phyloP scores from a whole-genome alignment of 1,139 yeast species.

The Magnusiomyces tetraspermus region DNA sequence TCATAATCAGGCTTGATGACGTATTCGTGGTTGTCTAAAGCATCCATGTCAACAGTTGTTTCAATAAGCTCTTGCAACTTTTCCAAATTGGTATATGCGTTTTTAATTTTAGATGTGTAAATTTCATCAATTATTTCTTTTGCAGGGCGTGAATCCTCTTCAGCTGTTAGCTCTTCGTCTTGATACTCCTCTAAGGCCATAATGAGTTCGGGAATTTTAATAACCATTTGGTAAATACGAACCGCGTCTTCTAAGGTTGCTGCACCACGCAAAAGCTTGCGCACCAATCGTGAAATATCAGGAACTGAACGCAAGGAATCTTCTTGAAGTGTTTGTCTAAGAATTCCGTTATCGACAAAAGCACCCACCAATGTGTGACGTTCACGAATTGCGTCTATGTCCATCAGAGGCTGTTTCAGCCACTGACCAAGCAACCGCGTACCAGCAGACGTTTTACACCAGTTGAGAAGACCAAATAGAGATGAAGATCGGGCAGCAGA shows the following conservation, averaged over 20 bases:
- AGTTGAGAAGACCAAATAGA: slow-evolving; percentile 71
- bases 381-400: slow-evolving; percentile 45
- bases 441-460: slow-evolving; percentile 82
- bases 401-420: slow-evolving; percentile 89
- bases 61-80: slow-evolving; percentile 82
- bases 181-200: slow-evolving; percentile 39
- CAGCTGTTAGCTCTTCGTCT: no score
- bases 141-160: slow-evolving; percentile 30
- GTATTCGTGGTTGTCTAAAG: slow-evolving; percentile 69
- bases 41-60: slow-evolving; percentile 79
- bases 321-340: slow-evolving; percentile 55
- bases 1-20: slow-evolving; percentile 87
- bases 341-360: slow-evolving; percentile 55
- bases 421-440: slow-evolving; percentile 79
- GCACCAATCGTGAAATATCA: slow-evolving; percentile 65
- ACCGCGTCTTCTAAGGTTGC: slow-evolving; percentile 77
- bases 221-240: slow-evolving; percentile 72
- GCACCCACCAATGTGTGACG: slow-evolving; percentile 68
- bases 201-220: slow-evolving; percentile 59
- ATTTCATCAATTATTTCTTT: slow-evolving; percentile 31
- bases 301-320: slow-evolving; percentile 69
- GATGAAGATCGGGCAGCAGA: slow-evolving; percentile 39
- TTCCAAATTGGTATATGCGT: slow-evolving; percentile 42
- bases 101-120: slow-evolving; percentile 53
- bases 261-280: slow-evolving; percentile 46